These are phyloP conservation scores for Diplotaxis tenuifolia DNA, from an alignment of 345 rosid genomes.

Conservation along the genomic window DNA sequence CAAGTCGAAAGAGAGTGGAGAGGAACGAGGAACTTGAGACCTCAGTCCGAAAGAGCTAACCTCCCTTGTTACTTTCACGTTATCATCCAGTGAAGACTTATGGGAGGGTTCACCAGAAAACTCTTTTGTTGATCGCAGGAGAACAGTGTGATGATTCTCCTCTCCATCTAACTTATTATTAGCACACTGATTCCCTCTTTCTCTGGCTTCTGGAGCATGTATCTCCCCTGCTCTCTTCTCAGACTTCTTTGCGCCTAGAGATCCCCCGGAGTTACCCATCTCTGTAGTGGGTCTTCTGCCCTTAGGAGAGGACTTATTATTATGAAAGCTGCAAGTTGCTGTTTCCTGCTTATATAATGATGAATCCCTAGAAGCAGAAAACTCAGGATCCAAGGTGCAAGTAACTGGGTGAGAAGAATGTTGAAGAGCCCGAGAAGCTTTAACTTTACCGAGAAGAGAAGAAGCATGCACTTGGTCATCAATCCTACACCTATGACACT, in stretches of 20 bases:
- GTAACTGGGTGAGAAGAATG: conserved; percentile 35
- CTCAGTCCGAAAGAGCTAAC: conserved; percentile 32
- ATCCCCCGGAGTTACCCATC: conserved; percentile 34
- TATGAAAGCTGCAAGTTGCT: conserved; percentile 31
- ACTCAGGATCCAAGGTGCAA: conserved; percentile 42
- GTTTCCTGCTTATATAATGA: conserved; percentile 42
- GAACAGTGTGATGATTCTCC: conserved; percentile 36
- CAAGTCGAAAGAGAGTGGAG: conserved; percentile 48
- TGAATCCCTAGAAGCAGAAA: conserved; percentile 45
- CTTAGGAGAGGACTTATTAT: conserved; percentile 33
- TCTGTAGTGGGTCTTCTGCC: conserved; percentile 33
- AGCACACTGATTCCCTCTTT: conserved; percentile 2
- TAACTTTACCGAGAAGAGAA: conserved; percentile 37
- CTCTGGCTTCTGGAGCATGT: conserved; percentile 20
- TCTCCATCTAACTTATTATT: conserved; percentile 27
- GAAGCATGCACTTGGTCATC: conserved; percentile 27
- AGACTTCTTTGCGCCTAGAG: conserved; percentile 23
- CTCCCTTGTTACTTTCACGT: conserved; percentile 26
- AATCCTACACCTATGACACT: conserved; percentile 2
- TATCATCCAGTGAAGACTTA: conserved; percentile 28
- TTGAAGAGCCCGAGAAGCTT: conserved; percentile 41
- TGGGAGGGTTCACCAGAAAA: conserved; percentile 26
- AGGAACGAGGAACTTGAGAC: conserved; percentile 48
- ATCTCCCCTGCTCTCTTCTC: conserved; percentile 37
- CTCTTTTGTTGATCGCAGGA: conserved; percentile 46